Conservation (phyloP, 164 flowering plant species). For the Sextonia rubra region DNA sequence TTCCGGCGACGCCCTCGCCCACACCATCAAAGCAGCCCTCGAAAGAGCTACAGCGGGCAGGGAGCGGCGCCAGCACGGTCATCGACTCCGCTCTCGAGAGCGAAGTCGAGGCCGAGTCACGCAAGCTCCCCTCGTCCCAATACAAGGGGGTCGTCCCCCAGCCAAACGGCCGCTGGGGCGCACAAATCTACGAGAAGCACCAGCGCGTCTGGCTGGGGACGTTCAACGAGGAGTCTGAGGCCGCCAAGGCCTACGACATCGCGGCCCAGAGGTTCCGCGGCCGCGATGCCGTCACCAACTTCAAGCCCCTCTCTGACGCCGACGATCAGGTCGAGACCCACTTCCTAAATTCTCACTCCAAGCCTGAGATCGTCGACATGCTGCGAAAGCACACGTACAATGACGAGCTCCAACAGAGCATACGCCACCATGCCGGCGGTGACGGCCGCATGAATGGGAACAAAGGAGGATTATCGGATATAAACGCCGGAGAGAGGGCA, state of each 20-base stretch:
- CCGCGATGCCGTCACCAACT: slow-evolving; percentile 85
- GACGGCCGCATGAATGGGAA: background rate
- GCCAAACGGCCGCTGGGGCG: slow-evolving; percentile 34
- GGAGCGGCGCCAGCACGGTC: slow-evolving; percentile 64
- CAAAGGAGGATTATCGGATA: slow-evolving; percentile 1
- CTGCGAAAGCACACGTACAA: slow-evolving; percentile 77
- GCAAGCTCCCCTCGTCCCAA: slow-evolving; percentile 60
- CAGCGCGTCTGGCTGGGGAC: slow-evolving; percentile 31
- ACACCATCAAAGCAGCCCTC: slow-evolving; percentile 22
- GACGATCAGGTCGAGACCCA: slow-evolving; percentile 36
- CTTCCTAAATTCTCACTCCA: slow-evolving; percentile 73
- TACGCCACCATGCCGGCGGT: slow-evolving; percentile 20
- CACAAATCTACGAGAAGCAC: slow-evolving; percentile 35
- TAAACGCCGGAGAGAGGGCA: slow-evolving; percentile 12
- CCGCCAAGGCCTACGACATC: slow-evolving; percentile 77
- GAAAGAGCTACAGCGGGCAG: slow-evolving; percentile 46
- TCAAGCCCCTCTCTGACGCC: slow-evolving; percentile 39
- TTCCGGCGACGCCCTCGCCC: background rate
- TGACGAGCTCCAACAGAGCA: slow-evolving; percentile 81
- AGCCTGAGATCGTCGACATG: slow-evolving; percentile 89
- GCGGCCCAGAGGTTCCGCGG: slow-evolving; percentile 89
- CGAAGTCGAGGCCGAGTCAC: slow-evolving; percentile 66
- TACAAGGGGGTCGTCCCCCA: slow-evolving; percentile 36
- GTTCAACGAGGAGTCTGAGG: slow-evolving; percentile 71
- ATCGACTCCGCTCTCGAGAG: slow-evolving; percentile 38